Conservation (phyloP, 495 filamentous ascomycete genomes). For the Aspergillus incahuasiensis region DNA sequence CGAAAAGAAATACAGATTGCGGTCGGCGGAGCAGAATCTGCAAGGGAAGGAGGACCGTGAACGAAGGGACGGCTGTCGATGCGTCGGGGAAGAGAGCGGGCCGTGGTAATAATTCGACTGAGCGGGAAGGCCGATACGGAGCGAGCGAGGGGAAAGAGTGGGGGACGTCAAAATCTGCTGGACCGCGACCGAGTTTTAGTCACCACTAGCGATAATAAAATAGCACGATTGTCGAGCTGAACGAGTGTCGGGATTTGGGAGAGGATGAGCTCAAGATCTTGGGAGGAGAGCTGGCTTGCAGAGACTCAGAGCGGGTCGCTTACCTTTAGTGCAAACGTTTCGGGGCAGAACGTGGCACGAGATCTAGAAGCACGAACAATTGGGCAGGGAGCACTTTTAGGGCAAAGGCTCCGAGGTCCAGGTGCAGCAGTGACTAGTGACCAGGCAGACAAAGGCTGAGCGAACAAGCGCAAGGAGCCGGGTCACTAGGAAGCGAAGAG, state of each 20-base stretch:
- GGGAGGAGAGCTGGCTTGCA: slow-evolving; percentile 12
- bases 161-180: neutral
- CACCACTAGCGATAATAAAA: too few relatives aligned
- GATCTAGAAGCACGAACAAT: slow-evolving; percentile 21
- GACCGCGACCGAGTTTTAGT: neutral
- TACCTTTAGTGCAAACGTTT: slow-evolving; percentile 25
- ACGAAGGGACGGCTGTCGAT: slow-evolving; percentile 3
- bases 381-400: slow-evolving; percentile 21
- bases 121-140: neutral
- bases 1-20: neutral
- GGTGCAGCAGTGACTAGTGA: slow-evolving; percentile 5
- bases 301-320: slow-evolving; percentile 13
- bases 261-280: slow-evolving; percentile 10
- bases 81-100: slow-evolving; percentile 7
- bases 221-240: neutral
- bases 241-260: neutral
- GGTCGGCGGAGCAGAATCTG: neutral
- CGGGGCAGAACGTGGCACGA: slow-evolving; percentile 30
- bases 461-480: slow-evolving; percentile 5
- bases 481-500: neutral
- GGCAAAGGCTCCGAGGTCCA: slow-evolving; percentile 17
- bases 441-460: slow-evolving; percentile 11
- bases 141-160: slow-evolving; percentile 8
- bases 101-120: slow-evolving; percentile 14
- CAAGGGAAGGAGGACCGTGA: neutral